Conservation (phyloP, 2,329 filamentous ascomycete species). For the Hypomyces perniciosus region DNA sequence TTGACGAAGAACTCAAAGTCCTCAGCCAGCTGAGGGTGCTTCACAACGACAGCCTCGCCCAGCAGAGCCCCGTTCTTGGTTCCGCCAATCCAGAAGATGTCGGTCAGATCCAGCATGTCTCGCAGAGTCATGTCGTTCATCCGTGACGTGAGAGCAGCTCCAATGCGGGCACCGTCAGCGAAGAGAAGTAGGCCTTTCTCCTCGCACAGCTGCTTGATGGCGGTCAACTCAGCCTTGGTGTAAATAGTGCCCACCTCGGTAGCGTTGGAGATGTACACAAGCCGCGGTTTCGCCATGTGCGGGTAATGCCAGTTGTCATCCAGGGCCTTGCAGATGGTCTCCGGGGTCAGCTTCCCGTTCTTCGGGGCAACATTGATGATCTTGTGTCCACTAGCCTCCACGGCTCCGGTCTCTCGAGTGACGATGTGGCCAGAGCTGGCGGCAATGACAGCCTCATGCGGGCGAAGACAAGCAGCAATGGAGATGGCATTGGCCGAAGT, state of each 20-base stretch:
- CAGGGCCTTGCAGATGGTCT: conserved; percentile 35
- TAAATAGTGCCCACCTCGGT: conserved; percentile 46
- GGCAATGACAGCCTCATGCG: conserved; percentile 46
- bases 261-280: conserved; percentile 48
- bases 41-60: conserved; percentile 46
- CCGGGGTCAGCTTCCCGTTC: conserved; percentile 42
- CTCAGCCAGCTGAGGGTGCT: conserved; percentile 32
- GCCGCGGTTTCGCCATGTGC: conserved; percentile 44
- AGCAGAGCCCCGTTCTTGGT: conserved; percentile 47
- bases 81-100: conserved; percentile 50
- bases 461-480: conserved; percentile 44
- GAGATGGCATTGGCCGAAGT: conserved; percentile 47
- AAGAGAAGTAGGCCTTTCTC: conserved; percentile 36
- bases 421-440: conserved; percentile 45
- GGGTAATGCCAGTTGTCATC: conserved; percentile 46
- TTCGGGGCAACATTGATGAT: conserved; percentile 41
- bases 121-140: conserved; percentile 37
- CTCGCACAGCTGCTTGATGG: conserved; percentile 38
- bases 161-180: conserved; percentile 43
- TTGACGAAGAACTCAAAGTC: conserved; percentile 48
- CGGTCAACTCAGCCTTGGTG: conserved; percentile 34
- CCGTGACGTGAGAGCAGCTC: conserved; percentile 35
- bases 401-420: conserved; percentile 43
- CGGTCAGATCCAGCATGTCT: conserved; percentile 41
- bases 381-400: conserved; percentile 46